These are phyloP conservation scores for Pugionium dolabratum DNA, from an alignment of 345 rosid species.

Conservation along the genomic window DNA sequence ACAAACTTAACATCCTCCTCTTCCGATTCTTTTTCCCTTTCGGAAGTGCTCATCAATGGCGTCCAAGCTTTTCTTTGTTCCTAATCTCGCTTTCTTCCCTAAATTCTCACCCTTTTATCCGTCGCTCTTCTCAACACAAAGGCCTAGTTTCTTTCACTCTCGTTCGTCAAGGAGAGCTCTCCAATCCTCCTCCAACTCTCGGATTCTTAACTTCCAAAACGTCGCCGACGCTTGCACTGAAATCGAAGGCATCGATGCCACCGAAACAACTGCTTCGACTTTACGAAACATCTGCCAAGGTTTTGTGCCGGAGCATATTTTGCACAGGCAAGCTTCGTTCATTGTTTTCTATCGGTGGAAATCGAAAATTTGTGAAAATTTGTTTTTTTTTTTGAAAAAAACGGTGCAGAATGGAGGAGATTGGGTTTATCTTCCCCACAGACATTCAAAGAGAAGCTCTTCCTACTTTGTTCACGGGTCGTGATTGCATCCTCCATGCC, in stretches of 20 bases:
- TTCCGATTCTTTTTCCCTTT: no score
- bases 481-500: conserved; percentile 85
- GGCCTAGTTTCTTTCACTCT: neutral
- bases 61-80: conserved; percentile 31
- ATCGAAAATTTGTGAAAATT: neutral
- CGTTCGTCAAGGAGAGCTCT: conserved; percentile 7
- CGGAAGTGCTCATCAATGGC: conserved; percentile 32
- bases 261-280: conserved; percentile 19
- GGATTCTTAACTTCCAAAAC: conserved; percentile 2
- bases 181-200: neutral
- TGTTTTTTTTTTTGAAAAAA: neutral
- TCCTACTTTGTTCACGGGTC: conserved; percentile 65
- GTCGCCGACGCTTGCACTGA: conserved; percentile 17
- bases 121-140: conserved; percentile 11
- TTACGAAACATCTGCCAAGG: conserved; percentile 36
- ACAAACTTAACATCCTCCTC: no score
- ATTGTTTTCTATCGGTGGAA: neutral
- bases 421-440: conserved; percentile 64
- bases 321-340: conserved; percentile 32
- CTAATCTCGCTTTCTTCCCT: conserved; percentile 27
- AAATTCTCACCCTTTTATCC: conserved; percentile 8
- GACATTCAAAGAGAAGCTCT: conserved; percentile 73
- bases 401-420: conserved; percentile 61
- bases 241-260: conserved; percentile 8
- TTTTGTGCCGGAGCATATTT: conserved; percentile 37